A percentile compares a stretch with the other conserved stretches of the same genome.
phyloP scores from a whole-genome alignment of 202 grass and related monocot genomes.

The Panicum virgatum region DNA sequence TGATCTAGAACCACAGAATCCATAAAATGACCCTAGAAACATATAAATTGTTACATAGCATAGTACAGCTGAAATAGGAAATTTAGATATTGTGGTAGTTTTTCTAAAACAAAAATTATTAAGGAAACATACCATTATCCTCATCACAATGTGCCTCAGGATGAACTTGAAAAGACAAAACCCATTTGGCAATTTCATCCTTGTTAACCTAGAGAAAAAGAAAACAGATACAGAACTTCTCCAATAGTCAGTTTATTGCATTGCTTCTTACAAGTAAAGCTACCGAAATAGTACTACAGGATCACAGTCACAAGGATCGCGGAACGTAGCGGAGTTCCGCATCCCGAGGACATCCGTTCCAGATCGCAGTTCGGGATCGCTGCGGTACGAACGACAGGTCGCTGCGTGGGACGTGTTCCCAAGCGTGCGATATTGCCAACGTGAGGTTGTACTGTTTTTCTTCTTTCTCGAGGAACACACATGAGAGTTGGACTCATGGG shows the following conservation, averaged over 20 bases:
- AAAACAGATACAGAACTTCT: slow-evolving; percentile 2
- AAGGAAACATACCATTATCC: slow-evolving; percentile 50
- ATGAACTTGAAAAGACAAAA: slow-evolving; percentile 85
- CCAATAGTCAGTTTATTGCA: background rate
- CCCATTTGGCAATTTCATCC: slow-evolving; percentile 71
- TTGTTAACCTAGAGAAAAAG: slow-evolving; percentile 74
- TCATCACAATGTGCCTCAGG: slow-evolving; percentile 37
- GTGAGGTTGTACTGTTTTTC: too few species aligned
- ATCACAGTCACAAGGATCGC: too few species aligned
- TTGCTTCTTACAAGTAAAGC: background rate
- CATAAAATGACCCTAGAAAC: slow-evolving; percentile 75
- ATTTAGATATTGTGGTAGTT: background rate
- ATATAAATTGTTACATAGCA: background rate
- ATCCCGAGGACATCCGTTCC: too few species aligned
- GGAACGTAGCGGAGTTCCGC: too few species aligned
- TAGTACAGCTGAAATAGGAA: slow-evolving; percentile 19
- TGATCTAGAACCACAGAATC: slow-evolving; percentile 88
- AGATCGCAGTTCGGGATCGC: too few species aligned
- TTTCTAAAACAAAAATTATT: background rate
- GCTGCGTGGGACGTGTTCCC: too few species aligned
- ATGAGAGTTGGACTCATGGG: too few species aligned
- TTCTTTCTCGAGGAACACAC: too few species aligned
- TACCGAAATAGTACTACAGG: background rate
- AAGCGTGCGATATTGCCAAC: too few species aligned
- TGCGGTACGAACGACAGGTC: too few species aligned